These are phyloP conservation scores for Daldinia eschscholtzii DNA, from an alignment of 2,329 filamentous ascomycete genomes.

Conservation along the genomic window DNA sequence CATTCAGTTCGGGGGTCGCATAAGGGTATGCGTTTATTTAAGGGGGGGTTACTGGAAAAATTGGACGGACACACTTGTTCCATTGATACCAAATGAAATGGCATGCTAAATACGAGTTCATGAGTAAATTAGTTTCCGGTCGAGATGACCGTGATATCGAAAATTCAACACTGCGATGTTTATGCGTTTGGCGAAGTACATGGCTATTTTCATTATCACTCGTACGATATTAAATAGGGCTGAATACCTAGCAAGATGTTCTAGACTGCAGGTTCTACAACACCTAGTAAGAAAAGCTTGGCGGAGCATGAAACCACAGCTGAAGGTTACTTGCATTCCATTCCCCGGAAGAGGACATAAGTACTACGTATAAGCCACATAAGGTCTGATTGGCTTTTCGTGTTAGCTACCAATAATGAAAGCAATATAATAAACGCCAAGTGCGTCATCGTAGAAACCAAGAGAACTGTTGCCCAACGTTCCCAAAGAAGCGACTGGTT, in stretches of 20 bases:
- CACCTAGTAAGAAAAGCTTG: background rate
- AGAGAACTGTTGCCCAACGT: constrained; percentile 1
- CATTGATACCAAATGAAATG: constrained; percentile 27
- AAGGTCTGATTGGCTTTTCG: background rate
- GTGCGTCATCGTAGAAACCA: constrained; percentile 33
- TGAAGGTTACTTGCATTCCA: background rate
- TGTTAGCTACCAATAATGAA: background rate
- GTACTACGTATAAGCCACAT: background rate
- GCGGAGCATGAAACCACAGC: background rate
- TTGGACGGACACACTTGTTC: constrained; percentile 7
- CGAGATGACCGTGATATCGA: constrained; percentile 15
- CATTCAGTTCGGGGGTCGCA: constrained; percentile 15
- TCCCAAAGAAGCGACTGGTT: constrained; percentile 7
- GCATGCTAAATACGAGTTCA: constrained; percentile 25
- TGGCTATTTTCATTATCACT: background rate
- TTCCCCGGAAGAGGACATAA: constrained; percentile 1
- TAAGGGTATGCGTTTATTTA: constrained; percentile 17
- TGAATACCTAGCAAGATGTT: background rate
- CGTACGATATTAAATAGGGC: constrained; percentile 4
- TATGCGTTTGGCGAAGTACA: background rate
- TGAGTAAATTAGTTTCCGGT: constrained; percentile 7
- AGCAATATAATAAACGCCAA: constrained; percentile 3
- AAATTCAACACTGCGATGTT: background rate
- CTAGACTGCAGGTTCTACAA: background rate
- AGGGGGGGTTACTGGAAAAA: constrained; percentile 28